Evolutionary conservation across 1,284 basidiomycete species (phyloP), one percentile per base, ranked within the genome.

Genomic region (Apiotrichum veenhuisii): DNA sequence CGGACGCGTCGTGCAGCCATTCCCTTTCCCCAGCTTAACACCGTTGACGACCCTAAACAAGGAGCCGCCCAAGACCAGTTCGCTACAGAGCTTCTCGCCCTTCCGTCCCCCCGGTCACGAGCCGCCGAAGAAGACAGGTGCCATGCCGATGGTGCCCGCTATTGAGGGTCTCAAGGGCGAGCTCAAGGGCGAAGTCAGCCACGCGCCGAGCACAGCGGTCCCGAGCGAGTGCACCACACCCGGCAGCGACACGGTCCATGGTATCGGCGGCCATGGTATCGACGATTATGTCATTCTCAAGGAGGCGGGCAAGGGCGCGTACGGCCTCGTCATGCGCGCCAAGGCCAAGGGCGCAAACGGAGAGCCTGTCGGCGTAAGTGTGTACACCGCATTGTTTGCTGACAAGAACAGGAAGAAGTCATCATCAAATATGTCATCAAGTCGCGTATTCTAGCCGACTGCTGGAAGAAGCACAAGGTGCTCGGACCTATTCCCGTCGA

Each of bases 341-440:
- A 82, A 89, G 58, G 88, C 92, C 72, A 87, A 87, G 67, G 83
- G 82, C 38, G 68, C 81, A 1, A 86, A 90, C 72, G 91, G 90
- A 0, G 66, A 74, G 30, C 82, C 85, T 11, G 77, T 87, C 34
- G 93, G 92, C 65, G 91, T 94, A 77, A 83, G 89, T 75, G 8
- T 40, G 38, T 46, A 27, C 3, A 7, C 17, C n/a, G 26, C 11
- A n/a, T 12, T 15, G 11, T 10, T 25, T 20, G 8, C 17, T 23
- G 10, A 42, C 26, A 49, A 41, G 18, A 9, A 7, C 69, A 82
- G 72, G 79, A 81, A 9, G 78, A 80, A 57, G 79, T 97, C 55
- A 87, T 98, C 64, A 93, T 98, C 80, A 98, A 98, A 73, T 95
- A 97, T 75, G 88, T 98, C 70, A 95, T 98, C 81, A 98, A 98